phyloP scores from a whole-genome alignment of 257 asterid genomes.

The Plantago elongata region DNA sequence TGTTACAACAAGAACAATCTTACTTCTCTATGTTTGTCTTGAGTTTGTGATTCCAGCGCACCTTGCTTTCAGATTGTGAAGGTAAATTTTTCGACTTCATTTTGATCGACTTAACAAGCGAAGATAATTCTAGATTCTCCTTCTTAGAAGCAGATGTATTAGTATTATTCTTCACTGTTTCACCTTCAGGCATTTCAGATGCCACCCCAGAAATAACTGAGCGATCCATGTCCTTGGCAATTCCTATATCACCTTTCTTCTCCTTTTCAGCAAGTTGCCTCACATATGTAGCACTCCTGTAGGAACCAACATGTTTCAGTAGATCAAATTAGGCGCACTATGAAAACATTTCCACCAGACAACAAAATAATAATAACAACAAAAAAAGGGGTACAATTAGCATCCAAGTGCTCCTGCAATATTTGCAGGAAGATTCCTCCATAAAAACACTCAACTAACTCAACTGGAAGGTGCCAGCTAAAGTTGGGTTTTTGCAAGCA shows the following conservation, averaged over 20 bases:
- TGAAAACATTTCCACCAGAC: not conserved
- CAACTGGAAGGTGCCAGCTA: too few relatives aligned
- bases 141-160: slow-evolving; percentile 22
- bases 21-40: slow-evolving; percentile 16
- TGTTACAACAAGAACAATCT: not conserved
- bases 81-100: slow-evolving; percentile 49
- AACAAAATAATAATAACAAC: too few relatives aligned
- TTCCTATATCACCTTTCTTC: slow-evolving; percentile 19
- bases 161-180: slow-evolving; percentile 14
- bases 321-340: not conserved
- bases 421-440: too few relatives aligned
- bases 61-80: slow-evolving; percentile 27
- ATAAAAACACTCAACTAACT: too few relatives aligned
- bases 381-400: too few relatives aligned
- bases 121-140: slow-evolving; percentile 43
- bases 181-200: slow-evolving; percentile 16
- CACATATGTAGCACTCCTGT: slow-evolving; percentile 55
- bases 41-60: slow-evolving; percentile 14
- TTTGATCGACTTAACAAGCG: slow-evolving; percentile 45
- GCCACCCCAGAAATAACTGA: slow-evolving; percentile 6
- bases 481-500: too few relatives aligned
- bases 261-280: slow-evolving; percentile 36
- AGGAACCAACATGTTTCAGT: not conserved
- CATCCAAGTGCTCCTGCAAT: too few relatives aligned
- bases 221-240: slow-evolving; percentile 12